phyloP scores from a whole-genome alignment of 2,329 filamentous ascomycete species.

The Stemphylium lycopersici region DNA sequence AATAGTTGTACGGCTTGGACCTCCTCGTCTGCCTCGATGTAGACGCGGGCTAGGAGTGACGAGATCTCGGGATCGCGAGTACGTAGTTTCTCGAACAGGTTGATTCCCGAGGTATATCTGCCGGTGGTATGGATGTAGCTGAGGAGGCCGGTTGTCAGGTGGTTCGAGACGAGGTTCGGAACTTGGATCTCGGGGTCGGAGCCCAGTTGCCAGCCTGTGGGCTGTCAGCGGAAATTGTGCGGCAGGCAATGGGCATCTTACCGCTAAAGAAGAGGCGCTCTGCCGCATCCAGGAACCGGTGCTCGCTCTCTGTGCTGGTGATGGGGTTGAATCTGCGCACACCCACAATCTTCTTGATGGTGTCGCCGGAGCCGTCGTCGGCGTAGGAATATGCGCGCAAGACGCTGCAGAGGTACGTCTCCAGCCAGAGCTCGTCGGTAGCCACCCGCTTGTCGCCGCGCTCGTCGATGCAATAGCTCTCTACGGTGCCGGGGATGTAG shows the following conservation, averaged over 20 bases:
- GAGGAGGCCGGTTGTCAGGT: slow-evolving; percentile 89
- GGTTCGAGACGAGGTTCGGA: slow-evolving; percentile 94
- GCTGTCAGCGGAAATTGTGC: slow-evolving; percentile 10
- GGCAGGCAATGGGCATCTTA: slow-evolving; percentile 37
- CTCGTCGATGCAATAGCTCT: slow-evolving; percentile 97
- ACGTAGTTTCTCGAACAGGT: slow-evolving; percentile 94
- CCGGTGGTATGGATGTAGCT: slow-evolving; percentile 96
- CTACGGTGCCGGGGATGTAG: slow-evolving; percentile 92
- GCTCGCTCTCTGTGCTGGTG: slow-evolving; percentile 96
- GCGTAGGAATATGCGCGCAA: slow-evolving; percentile 95
- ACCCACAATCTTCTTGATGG: slow-evolving; percentile 96
- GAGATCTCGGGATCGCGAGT: slow-evolving; percentile 92
- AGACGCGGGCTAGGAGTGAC: slow-evolving; percentile 85
- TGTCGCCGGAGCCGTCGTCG: slow-evolving; percentile 91
- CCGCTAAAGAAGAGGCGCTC: slow-evolving; percentile 95
- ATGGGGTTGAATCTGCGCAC: slow-evolving; percentile 96
- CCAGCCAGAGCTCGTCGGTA: slow-evolving; percentile 93
- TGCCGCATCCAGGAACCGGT: slow-evolving; percentile 91
- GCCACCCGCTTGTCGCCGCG: slow-evolving; percentile 92
- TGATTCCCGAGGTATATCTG: slow-evolving; percentile 92
- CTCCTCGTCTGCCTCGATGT: slow-evolving; percentile 95
- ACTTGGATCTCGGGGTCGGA: slow-evolving; percentile 98
- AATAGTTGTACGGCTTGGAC: slow-evolving; percentile 91
- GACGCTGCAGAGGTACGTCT: slow-evolving; percentile 96
- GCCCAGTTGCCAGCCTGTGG: slow-evolving; percentile 81